Evolutionary conservation across 2,329 filamentous ascomycete species (phyloP), one percentile per base, ranked within the genome.

Genomic region (Colletotrichum eleusines): DNA sequence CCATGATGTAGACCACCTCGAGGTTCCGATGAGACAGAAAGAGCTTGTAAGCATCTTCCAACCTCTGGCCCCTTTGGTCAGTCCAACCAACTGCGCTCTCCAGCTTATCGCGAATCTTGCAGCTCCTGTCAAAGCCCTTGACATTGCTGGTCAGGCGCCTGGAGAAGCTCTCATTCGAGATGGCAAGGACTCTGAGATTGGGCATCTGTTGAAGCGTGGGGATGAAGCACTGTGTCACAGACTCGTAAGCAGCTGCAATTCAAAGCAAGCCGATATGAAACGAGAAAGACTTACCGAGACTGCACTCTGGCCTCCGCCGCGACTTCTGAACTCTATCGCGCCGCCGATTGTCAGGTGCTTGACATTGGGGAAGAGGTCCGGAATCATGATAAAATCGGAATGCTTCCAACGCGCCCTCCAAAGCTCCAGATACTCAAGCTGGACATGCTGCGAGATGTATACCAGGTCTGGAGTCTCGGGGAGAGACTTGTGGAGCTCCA

Each of bases 121-220:
- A 44, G 55, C 38, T 6, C 14, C 42, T 8, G 26, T 59, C 8
- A 40, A 59, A 44, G 23, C 7, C 55, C 26, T 44, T 40, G 23
- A 31, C 55, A 2, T 40, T 40, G 5, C 20, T 20, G 38, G 38
- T 23, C 5, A 6, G 26, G 26, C 9, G 23, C 6, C 14, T 12
- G 16, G 1, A 26, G 38, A 28, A 31, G 6, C 9, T 26, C 8
- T 59, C 55, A n/a, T 44, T 42, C 5, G 35, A 28, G 38, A 59
- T 40, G 26, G 55, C 55, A 14, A 59, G 55, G 26, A 59, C 55
- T 8, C 20, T 31, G 23, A 59, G 55, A 14, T 59, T 59, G 5
- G 38, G 9, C 55, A 59, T 7, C 6, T 3, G 16, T n/a, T 0
- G 5, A 40, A 59, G 38, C 3, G 9, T 23, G 2, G 2, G 2